These are phyloP conservation scores for Penicillium sp. DNA, from an alignment of 2,329 filamentous ascomycete species.

Conservation along the genomic window DNA sequence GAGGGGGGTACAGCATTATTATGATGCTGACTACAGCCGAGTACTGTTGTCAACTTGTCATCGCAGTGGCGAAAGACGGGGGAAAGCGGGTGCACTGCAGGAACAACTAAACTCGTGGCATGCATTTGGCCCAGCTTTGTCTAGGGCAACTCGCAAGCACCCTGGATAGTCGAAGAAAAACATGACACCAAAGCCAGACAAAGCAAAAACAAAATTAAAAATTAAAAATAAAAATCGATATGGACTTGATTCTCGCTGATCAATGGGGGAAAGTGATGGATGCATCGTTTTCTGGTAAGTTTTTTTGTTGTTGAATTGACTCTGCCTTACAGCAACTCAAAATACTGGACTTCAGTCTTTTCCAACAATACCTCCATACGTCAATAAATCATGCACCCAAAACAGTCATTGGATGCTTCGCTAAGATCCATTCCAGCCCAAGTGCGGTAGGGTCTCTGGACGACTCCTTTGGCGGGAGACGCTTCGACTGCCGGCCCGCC, in stretches of 20 bases:
- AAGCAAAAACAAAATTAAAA: background rate
- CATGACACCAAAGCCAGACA: background rate
- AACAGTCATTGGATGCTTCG: background rate
- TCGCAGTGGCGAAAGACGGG: background rate
- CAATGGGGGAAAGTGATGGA: background rate
- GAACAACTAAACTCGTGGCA: constrained; percentile 22
- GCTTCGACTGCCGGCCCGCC: constrained; percentile 5
- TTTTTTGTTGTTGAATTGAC: background rate
- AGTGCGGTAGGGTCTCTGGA: constrained; percentile 10
- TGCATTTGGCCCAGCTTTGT: constrained; percentile 12
- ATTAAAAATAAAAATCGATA: background rate
- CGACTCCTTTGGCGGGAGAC: constrained; percentile 4
- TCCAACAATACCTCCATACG: constrained; percentile 1
- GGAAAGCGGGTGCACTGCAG: constrained; percentile 15
- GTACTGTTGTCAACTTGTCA: background rate
- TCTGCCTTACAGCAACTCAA: constrained; percentile 4
- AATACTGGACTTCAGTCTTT: background rate
- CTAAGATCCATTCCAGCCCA: constrained; percentile 3
- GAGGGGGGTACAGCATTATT: background rate
- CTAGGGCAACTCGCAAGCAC: background rate
- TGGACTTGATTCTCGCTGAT: background rate
- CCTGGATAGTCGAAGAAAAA: background rate
- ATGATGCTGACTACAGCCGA: no score
- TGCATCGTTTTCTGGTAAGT: constrained; percentile 6
- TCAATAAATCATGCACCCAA: background rate